phyloP scores from a whole-genome alignment of 306 rosid genomes.

The Citrullus colocynthis region DNA sequence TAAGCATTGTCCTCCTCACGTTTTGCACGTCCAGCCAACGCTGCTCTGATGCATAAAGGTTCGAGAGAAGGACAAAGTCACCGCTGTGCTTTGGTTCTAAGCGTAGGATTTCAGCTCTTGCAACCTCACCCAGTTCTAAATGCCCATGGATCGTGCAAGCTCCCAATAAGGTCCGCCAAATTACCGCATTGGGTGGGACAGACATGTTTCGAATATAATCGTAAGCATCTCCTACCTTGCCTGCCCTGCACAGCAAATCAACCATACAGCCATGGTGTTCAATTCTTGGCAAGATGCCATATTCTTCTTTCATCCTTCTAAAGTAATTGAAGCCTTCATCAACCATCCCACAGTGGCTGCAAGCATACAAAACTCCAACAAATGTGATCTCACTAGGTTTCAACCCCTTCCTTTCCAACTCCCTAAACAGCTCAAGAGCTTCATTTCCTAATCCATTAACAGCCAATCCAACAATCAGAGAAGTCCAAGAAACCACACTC shows the following conservation, averaged over 20 bases:
- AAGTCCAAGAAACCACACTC: conserved; percentile 30
- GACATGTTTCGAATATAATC: conserved; percentile 21
- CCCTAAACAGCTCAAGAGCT: conserved; percentile 24
- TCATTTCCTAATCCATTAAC: conserved; percentile 29
- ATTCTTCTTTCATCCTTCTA: conserved; percentile 23
- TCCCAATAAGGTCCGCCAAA: conserved; percentile 33
- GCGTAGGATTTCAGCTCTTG: conserved; percentile 17
- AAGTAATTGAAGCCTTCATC: conserved; percentile 30
- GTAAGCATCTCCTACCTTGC: conserved; percentile 23
- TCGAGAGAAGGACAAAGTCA: conserved; percentile 31
- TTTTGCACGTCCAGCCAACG: conserved; percentile 34
- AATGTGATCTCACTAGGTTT: conserved; percentile 27
- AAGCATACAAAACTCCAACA: conserved; percentile 39
- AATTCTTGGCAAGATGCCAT: conserved; percentile 20
- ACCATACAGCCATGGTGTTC: conserved; percentile 35
- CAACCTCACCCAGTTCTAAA: conserved; percentile 20
- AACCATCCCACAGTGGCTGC: conserved; percentile 35
- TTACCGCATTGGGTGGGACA: conserved; percentile 25
- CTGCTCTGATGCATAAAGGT: conserved; percentile 30
- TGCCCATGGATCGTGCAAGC: conserved; percentile 28
- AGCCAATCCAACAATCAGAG: conserved; percentile 33
- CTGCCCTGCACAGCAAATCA: conserved; percentile 34
- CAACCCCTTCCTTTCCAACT: conserved; percentile 17
- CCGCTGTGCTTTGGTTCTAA: conserved; percentile 28
- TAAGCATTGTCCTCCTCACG: conserved; percentile 21